Base-by-base conservation (phyloP, 345 rosid genomes). In the Moricandia arvensis region DNA sequence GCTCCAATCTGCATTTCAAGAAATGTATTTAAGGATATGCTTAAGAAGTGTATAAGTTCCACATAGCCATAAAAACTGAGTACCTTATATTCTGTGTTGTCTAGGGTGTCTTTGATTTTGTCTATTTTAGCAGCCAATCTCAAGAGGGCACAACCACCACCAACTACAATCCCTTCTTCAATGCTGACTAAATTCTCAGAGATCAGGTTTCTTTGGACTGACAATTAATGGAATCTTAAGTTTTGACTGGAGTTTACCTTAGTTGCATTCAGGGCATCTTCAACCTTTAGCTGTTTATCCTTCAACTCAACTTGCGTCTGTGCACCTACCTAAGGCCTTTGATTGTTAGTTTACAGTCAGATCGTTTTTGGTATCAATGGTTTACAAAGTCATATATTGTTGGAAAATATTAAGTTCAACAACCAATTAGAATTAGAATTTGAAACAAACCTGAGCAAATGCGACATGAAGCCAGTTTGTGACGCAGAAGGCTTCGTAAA, bases 211-310 rank as follows among this genome's bases (percentile, higher is more conserved):
- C 82, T 68, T 47, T 68, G 54, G 54, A 73, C 71, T 41, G 21
- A 51, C 68, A 66, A 66, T 49, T 49, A 66, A 49, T 10, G 15
- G 24, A 21, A 1, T 63, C 45, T 1, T 33, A 60, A 29, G 74
- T 13, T 72, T 66, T 51, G 58, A 72, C 53, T 51, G 18, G 24
- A 67, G 53, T 79, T 79, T 66, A 91, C 97, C 96, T 94, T 94
- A 4, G 98, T 94, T 63, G 98, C 96, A 79, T 93, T 93, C 76
- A 91, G 70, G 75, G 98, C 97, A 85, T 91, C 98, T 84, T 91
- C 98, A 53, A 87, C 81, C 64, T 88, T 86, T 54, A 91, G 88
- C 80, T 87, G 93, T 74, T 91, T 94, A 76, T 94, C 98, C 83
- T 90, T 94, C 84, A 90, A 77, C 82, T 94, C 97, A 67, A 94